Base-by-base conservation (phyloP, 108 stramenopile species). In the Nitzschia sp. region DNA sequence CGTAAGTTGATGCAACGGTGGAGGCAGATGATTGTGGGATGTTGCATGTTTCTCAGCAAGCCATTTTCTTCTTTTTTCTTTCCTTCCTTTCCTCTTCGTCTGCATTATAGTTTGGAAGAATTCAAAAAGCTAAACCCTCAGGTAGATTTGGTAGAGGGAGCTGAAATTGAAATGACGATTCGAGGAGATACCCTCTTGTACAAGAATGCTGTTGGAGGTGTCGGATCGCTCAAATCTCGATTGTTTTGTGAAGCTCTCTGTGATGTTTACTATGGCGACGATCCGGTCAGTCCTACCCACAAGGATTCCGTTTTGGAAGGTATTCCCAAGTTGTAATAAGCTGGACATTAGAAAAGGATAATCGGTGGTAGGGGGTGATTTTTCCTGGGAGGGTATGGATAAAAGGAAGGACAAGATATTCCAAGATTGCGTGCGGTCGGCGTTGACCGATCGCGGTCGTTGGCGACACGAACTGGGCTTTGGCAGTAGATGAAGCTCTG, bases 111-210 rank as follows among this genome's bases (percentile, higher is more conserved):
- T 25, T 68, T 95, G 19, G 95, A 91, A 8, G 90, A 91, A 46
- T 95, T 95, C 76, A 87, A 88, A 71, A 88, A 86, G 62, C 47
- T 95, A 25, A 92, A 88, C 66, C 95, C 91, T 32, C 69, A 73
- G 0, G 88, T 91, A n/a, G 92, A 95, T 63, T 70, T 95, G 66
- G 65, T 89, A 25, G 75, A 93, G 65, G 94, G 94, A 31, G 87
- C 88, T 3, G 95, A 93, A 63, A 89, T 95, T 75, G 88, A 88
- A 64, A 91, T 95, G 90, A 95, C 95, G 1, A 90, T 95, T 59
- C 85, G 90, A 2, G 95, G 95, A 4, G 87, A 93, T 72, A 82
- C 78, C 0, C 71, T 95, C 31, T 63, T 92, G 63, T 93, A 86
- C 79, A 90, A 93, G 56, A 92, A 87, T 67, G 85, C 85, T 0